These are phyloP conservation scores for Melampsora occidentalis DNA, from an alignment of 1,284 basidiomycete genomes.

Conservation along the genomic window DNA sequence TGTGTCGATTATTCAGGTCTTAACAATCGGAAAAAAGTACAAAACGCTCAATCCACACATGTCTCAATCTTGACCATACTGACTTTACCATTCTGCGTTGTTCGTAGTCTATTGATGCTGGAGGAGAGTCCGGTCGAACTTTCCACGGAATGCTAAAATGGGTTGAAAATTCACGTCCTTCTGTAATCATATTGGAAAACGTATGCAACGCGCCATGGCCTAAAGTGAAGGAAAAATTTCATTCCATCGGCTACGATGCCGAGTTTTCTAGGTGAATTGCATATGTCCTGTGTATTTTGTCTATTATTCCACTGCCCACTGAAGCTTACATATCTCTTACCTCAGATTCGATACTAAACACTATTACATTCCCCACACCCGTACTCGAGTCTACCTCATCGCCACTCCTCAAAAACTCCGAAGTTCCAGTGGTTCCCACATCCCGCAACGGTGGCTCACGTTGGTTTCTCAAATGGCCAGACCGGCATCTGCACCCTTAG, in stretches of 20 bases:
- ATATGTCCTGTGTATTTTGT: background rate
- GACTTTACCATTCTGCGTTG: background rate
- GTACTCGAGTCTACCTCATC: slow-evolving; percentile 69
- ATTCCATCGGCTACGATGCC: slow-evolving; percentile 73
- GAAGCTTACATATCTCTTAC: slow-evolving; percentile 15
- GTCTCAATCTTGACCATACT: background rate
- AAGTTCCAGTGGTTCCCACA: slow-evolving; percentile 58
- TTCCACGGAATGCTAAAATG: slow-evolving; percentile 76
- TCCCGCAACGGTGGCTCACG: slow-evolving; percentile 71
- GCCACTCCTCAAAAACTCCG: slow-evolving; percentile 45
- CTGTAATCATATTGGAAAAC: slow-evolving; percentile 88
- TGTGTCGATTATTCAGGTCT: slow-evolving; percentile 95
- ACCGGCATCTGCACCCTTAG: slow-evolving; percentile 81
- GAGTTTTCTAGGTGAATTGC: slow-evolving; percentile 59
- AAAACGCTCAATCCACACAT: background rate
- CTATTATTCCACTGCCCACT: background rate
- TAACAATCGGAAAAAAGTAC: slow-evolving; percentile 87
- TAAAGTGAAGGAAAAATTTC: slow-evolving; percentile 72
- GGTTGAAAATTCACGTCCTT: slow-evolving; percentile 80
- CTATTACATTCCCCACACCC: slow-evolving; percentile 91
- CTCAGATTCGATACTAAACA: slow-evolving; percentile 78
- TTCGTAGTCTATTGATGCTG: slow-evolving; percentile 48
- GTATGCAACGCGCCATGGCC: slow-evolving; percentile 88
- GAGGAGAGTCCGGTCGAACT: slow-evolving; percentile 51
- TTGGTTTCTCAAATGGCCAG: slow-evolving; percentile 69